phyloP scores from a whole-genome alignment of 108 stramenopile species.

The Tribonema minus region DNA sequence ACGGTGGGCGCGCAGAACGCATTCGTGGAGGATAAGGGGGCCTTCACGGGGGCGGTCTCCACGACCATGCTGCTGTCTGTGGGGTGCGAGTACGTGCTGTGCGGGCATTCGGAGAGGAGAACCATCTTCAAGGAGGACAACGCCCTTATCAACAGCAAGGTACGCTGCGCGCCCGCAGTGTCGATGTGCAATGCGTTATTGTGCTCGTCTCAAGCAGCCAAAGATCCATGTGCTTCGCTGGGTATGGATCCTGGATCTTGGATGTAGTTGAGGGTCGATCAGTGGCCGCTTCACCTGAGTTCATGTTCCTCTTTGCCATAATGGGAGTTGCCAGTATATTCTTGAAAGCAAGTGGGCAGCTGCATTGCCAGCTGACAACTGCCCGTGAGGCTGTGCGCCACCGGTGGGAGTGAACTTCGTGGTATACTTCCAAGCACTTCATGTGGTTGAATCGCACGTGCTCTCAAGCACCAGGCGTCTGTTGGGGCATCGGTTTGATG shows the following conservation, averaged over 20 bases:
- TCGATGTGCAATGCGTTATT: conserved; percentile 55
- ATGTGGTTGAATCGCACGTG: too few relatives aligned
- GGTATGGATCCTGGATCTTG: too few relatives aligned
- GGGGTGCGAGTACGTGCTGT: conserved; percentile 65
- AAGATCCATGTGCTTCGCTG: too few relatives aligned
- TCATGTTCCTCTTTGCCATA: background rate
- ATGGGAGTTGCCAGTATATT: too few relatives aligned
- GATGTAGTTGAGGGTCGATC: too few relatives aligned
- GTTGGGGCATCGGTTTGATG: too few relatives aligned
- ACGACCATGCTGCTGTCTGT: conserved; percentile 48
- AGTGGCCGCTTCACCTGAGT: background rate
- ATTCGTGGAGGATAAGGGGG: conserved; percentile 62
- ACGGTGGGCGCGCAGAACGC: conserved; percentile 82
- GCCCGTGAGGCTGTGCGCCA: too few relatives aligned
- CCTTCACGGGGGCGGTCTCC: conserved; percentile 49
- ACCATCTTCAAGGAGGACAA: conserved; percentile 62
- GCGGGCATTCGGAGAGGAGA: conserved; percentile 69
- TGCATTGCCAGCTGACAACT: too few relatives aligned
- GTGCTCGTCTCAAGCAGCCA: background rate
- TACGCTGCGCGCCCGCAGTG: background rate
- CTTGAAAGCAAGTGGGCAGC: too few relatives aligned
- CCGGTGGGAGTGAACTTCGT: too few relatives aligned
- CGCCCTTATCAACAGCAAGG: conserved; percentile 58
- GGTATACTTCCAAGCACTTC: too few relatives aligned
- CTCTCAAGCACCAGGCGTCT: too few relatives aligned